phyloP scores from a whole-genome alignment of 2,329 filamentous ascomycete species.

The Corinectria fuckeliana region DNA sequence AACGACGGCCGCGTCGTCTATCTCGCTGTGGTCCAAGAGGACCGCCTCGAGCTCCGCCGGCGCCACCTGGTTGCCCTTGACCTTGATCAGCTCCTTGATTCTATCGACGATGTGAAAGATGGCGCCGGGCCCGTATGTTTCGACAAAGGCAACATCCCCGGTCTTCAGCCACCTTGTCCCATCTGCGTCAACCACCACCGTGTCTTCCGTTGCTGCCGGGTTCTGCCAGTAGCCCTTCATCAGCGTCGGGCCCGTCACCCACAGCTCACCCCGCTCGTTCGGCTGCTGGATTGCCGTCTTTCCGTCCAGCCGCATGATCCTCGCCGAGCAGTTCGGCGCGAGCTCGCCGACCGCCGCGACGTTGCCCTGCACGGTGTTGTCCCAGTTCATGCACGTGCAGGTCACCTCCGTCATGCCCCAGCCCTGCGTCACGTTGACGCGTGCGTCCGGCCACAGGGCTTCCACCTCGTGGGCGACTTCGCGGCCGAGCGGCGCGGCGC shows the following conservation, averaged over 20 bases:
- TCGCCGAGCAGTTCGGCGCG: constrained; percentile 49
- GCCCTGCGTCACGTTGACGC: constrained; percentile 63
- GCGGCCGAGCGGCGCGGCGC: constrained; percentile 70
- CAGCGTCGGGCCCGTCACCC: constrained; percentile 73
- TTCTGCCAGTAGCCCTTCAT: constrained; percentile 81
- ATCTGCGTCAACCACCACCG: constrained; percentile 54
- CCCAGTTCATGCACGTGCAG: constrained; percentile 71
- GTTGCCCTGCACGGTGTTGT: constrained; percentile 61
- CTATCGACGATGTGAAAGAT: constrained; percentile 72
- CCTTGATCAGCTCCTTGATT: constrained; percentile 68
- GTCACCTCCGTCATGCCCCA: constrained; percentile 91
- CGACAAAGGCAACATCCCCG: constrained; percentile 74
- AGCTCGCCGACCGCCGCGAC: constrained; percentile 29
- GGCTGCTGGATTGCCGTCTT: constrained; percentile 57
- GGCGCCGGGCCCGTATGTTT: constrained; percentile 57
- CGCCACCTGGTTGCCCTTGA: constrained; percentile 76
- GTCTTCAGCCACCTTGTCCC: constrained; percentile 73
- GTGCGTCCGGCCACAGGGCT: constrained; percentile 55
- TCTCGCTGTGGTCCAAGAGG: constrained; percentile 71
- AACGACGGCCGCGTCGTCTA: constrained; percentile 73
- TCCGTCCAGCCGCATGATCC: constrained; percentile 69
- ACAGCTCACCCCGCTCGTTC: constrained; percentile 71
- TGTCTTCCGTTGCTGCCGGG: constrained; percentile 69
- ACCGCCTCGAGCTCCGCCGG: constrained; percentile 79
- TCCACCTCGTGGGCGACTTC: constrained; percentile 54